phyloP scores from a whole-genome alignment of 2,329 filamentous ascomycete genomes.

The Alternaria tenuissima region DNA sequence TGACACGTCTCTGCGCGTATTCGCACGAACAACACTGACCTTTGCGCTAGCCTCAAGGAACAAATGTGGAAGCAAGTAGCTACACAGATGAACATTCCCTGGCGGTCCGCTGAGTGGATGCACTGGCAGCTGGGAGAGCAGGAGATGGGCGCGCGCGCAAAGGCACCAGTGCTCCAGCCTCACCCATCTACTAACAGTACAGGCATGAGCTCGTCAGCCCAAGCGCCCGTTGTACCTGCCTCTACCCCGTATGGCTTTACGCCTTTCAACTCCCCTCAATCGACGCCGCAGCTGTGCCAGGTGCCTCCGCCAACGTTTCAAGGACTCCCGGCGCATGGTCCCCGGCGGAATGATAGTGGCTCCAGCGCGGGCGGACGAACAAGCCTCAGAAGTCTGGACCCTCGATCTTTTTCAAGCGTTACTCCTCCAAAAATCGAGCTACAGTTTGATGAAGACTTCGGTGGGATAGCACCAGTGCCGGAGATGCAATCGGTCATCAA shows the following conservation, averaged over 20 bases:
- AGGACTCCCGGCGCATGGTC: constrained; percentile 34
- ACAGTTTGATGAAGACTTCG: constrained; percentile 43
- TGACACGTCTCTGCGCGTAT: constrained; percentile 11
- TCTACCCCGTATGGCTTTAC: constrained; percentile 45
- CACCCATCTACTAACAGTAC: constrained; percentile 47
- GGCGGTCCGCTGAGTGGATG: constrained; percentile 96
- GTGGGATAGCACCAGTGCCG: constrained; percentile 45
- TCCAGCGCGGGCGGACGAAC: constrained; percentile 38
- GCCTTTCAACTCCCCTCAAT: constrained; percentile 50
- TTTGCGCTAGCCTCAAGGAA: constrained; percentile 78
- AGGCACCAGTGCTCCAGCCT: constrained; percentile 81
- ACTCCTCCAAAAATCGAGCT: constrained; percentile 48
- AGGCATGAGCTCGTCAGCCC: constrained; percentile 42
- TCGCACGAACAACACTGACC: constrained; percentile 31
- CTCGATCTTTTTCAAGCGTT: constrained; percentile 45
- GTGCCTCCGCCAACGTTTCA: constrained; percentile 33
- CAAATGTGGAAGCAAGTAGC: constrained; percentile 98
- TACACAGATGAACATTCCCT: constrained; percentile 93
- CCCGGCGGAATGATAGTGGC: constrained; percentile 45
- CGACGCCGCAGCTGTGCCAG: constrained; percentile 39
- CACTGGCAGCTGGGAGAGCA: constrained; percentile 95
- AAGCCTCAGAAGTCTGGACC: constrained; percentile 41
- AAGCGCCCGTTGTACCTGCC: constrained; percentile 33
- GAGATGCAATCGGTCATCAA: constrained; percentile 40
- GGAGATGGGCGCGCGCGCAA: constrained; percentile 92